A percentile compares a stretch with the other conserved stretches of the same genome.
These are phyloP conservation scores for Penicillium olsonii DNA, from an alignment of 2,329 filamentous ascomycete genomes.

Conservation along the genomic window DNA sequence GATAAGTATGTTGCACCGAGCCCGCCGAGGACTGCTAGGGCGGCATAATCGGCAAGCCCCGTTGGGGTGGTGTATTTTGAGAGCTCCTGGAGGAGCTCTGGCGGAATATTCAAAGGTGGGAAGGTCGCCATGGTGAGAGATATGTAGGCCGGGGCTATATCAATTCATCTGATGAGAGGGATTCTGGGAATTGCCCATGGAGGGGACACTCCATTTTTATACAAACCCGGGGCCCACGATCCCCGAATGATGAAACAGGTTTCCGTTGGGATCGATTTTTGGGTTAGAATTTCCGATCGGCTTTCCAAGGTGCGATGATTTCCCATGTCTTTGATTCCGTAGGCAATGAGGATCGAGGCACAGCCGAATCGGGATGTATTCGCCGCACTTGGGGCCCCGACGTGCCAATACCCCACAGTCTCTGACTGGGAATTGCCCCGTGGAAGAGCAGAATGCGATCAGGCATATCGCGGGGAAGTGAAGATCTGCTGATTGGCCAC, in stretches of 20 bases:
- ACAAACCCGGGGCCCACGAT: not conserved
- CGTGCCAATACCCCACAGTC: not conserved
- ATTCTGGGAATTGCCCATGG: not conserved
- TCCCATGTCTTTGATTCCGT: too few relatives aligned
- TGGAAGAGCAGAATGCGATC: not conserved
- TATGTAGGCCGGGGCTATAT: not conserved
- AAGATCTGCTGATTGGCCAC: not conserved
- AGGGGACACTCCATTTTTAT: not conserved
- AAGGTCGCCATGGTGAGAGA: conserved; percentile 9
- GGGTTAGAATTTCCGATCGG: not conserved
- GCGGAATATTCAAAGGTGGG: conserved; percentile 16
- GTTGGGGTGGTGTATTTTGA: conserved; percentile 23
- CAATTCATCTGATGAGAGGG: not conserved
- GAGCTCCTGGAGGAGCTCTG: conserved; percentile 21
- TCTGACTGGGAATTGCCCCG: not conserved
- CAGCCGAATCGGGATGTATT: conserved; percentile 2
- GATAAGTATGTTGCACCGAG: conserved; percentile 44
- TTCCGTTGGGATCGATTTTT: not conserved
- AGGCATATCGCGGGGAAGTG: not conserved
- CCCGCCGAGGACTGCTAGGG: conserved; percentile 39
- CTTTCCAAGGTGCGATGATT: not conserved
- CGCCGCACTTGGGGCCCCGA: not conserved
- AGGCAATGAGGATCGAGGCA: too few relatives aligned
- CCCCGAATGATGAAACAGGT: not conserved
- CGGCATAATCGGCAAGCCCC: conserved; percentile 36